Base-by-base conservation (phyloP, 2,329 filamentous ascomycete species). In the Alternaria postmessia region DNA sequence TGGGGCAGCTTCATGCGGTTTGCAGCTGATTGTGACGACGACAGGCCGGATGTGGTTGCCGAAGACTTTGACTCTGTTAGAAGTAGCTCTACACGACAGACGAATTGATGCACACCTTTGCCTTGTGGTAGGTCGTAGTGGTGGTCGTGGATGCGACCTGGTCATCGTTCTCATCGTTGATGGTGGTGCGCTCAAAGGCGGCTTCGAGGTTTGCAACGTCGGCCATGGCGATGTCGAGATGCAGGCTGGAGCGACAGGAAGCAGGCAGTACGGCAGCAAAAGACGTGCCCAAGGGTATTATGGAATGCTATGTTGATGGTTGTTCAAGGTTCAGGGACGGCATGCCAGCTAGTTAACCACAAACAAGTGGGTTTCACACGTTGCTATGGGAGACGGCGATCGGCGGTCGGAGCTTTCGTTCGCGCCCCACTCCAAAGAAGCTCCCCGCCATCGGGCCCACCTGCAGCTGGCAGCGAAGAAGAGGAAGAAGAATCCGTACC, bases 161-260 rank as follows among this genome's bases (percentile, higher is more conserved):
- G 57, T 82, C 80, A 57, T 81, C 90, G 75, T 94, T 96, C 80
- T 97, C 94, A 75, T 97, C 94, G 71, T 91, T 90, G 64, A 97
- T 92, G 20, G 91, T 90, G 81, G 97, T 87, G 79, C 89, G 90
- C 88, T 97, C 93, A 75, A 98, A 92, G 72, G 92, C 91, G 80
- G 91, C 85, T 82, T 97, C 94, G 47, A 98, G 85, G 52, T 88
- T 88, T 70, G 91, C 88, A 60, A 91, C 87, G 66, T 94, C 88
- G 43, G 55, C 60, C 64, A 60, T 59, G 63, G 53, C 32, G 54
- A 7, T 42, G 32, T 32, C 28, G 36, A 28, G 38, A 62, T 55
- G 58, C 39, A 55, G n/a, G 55, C 51, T 39, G 38, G 28, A 57
- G 28, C 44, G 59, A 65, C 58, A 47, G 44, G 53, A 60, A 60